Conservation (phyloP, 164 flowering plant species). For the Brasenia schreberi region DNA sequence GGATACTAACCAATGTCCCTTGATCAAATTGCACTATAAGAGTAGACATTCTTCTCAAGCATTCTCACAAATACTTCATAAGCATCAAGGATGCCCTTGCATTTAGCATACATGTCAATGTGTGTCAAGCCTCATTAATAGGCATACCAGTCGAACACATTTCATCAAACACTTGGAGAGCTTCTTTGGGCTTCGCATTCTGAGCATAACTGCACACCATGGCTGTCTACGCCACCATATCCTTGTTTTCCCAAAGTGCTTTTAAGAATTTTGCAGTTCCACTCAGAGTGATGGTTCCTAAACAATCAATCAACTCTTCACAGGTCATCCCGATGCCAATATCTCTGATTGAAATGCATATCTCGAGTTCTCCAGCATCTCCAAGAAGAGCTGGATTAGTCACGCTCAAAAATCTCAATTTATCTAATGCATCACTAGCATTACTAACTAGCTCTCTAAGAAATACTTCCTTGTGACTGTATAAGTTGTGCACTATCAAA, state of each 20-base stretch:
- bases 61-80: too few species aligned
- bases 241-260: conserved; percentile 56
- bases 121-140: too few species aligned
- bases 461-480: conserved; percentile 96
- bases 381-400: conserved; percentile 87
- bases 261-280: conserved; percentile 89
- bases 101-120: too few species aligned
- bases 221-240: too few species aligned
- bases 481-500: conserved; percentile 92
- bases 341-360: conserved; percentile 89
- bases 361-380: conserved; percentile 77
- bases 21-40: too few species aligned
- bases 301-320: conserved; percentile 90
- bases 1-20: too few species aligned
- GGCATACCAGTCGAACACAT: too few species aligned
- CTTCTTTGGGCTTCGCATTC: too few species aligned
- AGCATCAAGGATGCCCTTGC: too few species aligned
- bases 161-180: too few species aligned
- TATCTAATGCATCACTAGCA: conserved; percentile 98
- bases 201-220: too few species aligned
- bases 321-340: conserved; percentile 96
- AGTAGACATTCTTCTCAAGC: too few species aligned
- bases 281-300: conserved; percentile 99
- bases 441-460: conserved; percentile 97
- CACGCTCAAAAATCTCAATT: conserved; percentile 84